These are phyloP conservation scores for Scheffersomyces insectosa DNA, from an alignment of 1,139 yeast species.

Conservation along the genomic window DNA sequence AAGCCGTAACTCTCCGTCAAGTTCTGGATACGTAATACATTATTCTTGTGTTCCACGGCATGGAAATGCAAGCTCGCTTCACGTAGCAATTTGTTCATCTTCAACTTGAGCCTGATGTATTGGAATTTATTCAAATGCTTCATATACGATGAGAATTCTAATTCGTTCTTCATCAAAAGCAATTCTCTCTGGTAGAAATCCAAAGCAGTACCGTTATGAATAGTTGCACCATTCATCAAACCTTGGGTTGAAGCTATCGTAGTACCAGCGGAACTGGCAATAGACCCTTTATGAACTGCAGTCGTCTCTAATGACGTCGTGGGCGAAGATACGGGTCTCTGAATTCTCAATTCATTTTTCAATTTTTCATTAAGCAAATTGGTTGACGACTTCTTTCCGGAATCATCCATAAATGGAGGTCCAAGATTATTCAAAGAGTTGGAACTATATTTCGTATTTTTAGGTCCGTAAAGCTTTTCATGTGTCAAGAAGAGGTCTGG, in stretches of 20 bases:
- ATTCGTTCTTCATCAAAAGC: constrained; percentile 58
- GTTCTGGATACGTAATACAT: constrained; percentile 3
- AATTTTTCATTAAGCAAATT: constrained; percentile 15
- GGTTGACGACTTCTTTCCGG: constrained; percentile 6
- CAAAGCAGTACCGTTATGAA: constrained; percentile 25
- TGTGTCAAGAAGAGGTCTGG: constrained; percentile 33
- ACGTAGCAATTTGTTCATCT: constrained; percentile 26
- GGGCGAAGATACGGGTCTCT: constrained; percentile 23
- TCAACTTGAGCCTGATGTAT: constrained; percentile 36
- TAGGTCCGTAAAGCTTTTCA: constrained; percentile 30
- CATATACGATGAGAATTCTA: constrained; percentile 60
- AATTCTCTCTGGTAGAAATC: constrained; percentile 60
- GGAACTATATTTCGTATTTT: constrained; percentile 1
- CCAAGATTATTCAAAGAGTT: constrained; percentile 1
- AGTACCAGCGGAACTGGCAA: background rate
- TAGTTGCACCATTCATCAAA: background rate
- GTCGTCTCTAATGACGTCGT: constrained; percentile 27
- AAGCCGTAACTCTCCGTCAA: constrained; percentile 9
- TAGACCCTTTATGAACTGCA: constrained; percentile 17
- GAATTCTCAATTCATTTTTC: constrained; percentile 17
- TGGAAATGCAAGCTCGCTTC: constrained; percentile 9
- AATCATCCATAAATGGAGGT: background rate
- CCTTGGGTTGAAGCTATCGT: background rate
- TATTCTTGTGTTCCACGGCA: constrained; percentile 7
- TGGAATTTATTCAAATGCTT: constrained; percentile 52